These are phyloP conservation scores for Colletotrichum horii DNA, from an alignment of 2,329 filamentous ascomycete species.

Conservation along the genomic window DNA sequence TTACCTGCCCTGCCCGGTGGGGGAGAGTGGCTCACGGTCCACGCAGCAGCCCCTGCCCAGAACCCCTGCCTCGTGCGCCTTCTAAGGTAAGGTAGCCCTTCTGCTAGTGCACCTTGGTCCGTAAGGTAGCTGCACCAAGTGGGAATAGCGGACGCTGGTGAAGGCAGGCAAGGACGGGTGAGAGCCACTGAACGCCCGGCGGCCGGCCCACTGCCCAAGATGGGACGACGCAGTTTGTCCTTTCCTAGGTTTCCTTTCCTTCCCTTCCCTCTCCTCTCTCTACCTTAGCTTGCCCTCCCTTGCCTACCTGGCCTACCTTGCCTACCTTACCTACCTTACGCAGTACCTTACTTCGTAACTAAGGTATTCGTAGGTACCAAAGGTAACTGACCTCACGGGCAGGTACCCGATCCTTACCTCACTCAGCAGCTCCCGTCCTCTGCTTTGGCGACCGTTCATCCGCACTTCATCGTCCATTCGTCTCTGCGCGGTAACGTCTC, in stretches of 20 bases:
- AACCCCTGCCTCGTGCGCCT: neutral
- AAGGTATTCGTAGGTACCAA: too few species aligned
- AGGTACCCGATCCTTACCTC: neutral
- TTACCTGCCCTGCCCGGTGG: too few species aligned
- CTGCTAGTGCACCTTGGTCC: neutral
- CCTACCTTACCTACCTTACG: neutral
- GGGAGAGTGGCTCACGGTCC: neutral
- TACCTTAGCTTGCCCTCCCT: neutral
- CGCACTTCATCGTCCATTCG: neutral
- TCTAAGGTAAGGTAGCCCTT: neutral
- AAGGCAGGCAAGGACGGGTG: neutral
- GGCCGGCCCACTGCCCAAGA: slow-evolving; percentile 18
- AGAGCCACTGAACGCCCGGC: slow-evolving; percentile 10
- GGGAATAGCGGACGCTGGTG: neutral
- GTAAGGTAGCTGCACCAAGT: neutral
- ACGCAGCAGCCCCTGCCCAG: neutral
- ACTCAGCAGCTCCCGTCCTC: neutral
- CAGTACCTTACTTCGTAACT: too few species aligned
- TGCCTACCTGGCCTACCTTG: neutral
- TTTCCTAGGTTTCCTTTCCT: neutral
- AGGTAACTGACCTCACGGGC: too few species aligned
- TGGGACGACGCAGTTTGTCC: slow-evolving; percentile 18
- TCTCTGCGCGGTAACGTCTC: neutral
- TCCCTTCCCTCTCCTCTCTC: neutral
- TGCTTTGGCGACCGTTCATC: neutral